Percentiles rank a stretch among this genome's conserved stretches.
Evolutionary conservation across 78 protist genomes (phyloP).

Genomic region (Dictyostelium capitatum): DNA sequence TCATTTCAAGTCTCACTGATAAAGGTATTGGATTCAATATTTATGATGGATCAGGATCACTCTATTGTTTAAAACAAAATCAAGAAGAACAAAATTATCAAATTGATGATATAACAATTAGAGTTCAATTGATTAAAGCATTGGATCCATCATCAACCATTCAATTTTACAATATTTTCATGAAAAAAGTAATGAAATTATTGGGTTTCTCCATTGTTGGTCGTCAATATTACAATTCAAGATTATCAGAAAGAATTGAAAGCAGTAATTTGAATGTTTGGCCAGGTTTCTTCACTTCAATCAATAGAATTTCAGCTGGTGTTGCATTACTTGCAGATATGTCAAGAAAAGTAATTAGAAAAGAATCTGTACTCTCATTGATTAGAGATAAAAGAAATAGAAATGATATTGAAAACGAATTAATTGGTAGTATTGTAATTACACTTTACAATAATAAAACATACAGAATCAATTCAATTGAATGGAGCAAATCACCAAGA

Average conservation of each 20-base stretch:
- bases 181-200: slow-evolving; percentile 1
- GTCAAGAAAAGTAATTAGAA: slow-evolving; percentile 33
- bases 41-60: background rate
- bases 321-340: slow-evolving; percentile 34
- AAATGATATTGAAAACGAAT: background rate
- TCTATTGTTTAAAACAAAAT: background rate
- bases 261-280: slow-evolving; percentile 31
- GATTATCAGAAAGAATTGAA: slow-evolving; percentile 7
- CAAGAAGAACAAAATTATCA: background rate
- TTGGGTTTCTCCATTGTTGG: slow-evolving; percentile 24
- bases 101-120: background rate
- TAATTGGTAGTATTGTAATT: background rate
- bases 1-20: background rate
- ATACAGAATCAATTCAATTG: slow-evolving; percentile 38
- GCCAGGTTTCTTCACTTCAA: slow-evolving; percentile 49
- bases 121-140: background rate
- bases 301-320: background rate
- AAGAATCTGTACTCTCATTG: background rate
- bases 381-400: background rate
- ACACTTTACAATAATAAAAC: slow-evolving; percentile 51
- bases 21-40: background rate
- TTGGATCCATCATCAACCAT: slow-evolving; percentile 1
- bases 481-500: slow-evolving; percentile 3
- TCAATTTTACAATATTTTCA: slow-evolving; percentile 4
- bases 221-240: slow-evolving; percentile 31